Evolutionary conservation across 768 basidiomycete genomes (phyloP).

Genomic region (Calocybe indica): DNA sequence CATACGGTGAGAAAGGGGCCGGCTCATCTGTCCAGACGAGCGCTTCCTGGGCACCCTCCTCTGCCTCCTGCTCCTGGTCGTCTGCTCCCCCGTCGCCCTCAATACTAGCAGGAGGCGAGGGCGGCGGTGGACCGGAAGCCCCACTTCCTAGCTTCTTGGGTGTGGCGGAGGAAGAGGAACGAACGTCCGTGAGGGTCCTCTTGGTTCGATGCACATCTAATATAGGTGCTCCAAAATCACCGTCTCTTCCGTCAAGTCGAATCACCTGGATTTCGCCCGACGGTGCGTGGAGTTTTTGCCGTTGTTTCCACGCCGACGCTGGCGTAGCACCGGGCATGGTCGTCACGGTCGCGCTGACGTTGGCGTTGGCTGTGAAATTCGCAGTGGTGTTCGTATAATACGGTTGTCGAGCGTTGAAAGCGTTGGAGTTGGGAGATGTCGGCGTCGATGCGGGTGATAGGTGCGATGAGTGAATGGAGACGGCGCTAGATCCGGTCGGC

Average conservation of each 20-base stretch:
- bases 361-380: not conserved
- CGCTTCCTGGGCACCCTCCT: not conserved
- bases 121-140: conserved; percentile 21
- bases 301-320: conserved; percentile 54
- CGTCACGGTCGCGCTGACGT: conserved; percentile 11
- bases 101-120: conserved; percentile 28
- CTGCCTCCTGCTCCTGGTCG: too few relatives aligned
- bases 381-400: conserved; percentile 6
- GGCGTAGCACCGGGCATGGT: conserved; percentile 11
- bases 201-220: conserved; percentile 3
- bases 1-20: not conserved
- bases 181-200: conserved; percentile 4
- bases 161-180: too few relatives aligned
- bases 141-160: conserved; percentile 8
- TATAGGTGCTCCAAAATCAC: conserved; percentile 6
- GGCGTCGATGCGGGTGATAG: conserved; percentile 4
- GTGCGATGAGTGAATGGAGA: conserved; percentile 4
- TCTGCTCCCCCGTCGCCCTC: conserved; percentile 14
- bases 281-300: conserved; percentile 27
- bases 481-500: conserved; percentile 13
- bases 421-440: conserved; percentile 23
- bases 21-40: not conserved
- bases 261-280: too few relatives aligned
- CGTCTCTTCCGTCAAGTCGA: not conserved
- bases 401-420: conserved; percentile 32